phyloP scores from a whole-genome alignment of 2,329 filamentous ascomycete genomes.

The Cytospora mali region DNA sequence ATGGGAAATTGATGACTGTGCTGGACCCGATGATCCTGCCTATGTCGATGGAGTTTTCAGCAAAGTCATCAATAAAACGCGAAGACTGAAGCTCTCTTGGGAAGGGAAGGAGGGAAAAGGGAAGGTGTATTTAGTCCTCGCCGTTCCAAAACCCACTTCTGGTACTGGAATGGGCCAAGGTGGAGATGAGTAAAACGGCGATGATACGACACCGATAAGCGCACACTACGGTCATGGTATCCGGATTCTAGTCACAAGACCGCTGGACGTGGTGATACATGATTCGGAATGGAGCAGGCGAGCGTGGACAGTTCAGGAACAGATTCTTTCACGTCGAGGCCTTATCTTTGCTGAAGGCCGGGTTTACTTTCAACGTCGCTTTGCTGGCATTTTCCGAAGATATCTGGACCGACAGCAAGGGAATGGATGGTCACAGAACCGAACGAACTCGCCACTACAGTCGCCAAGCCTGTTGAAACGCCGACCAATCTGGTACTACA shows the following conservation, averaged over 20 bases:
- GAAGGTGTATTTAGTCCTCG: background rate
- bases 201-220: background rate
- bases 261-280: constrained; percentile 31
- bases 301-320: constrained; percentile 45
- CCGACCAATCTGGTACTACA: constrained; percentile 38
- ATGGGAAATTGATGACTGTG: background rate
- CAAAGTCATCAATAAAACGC: background rate
- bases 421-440: constrained; percentile 37
- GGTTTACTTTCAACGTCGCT: constrained; percentile 38
- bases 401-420: background rate
- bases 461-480: constrained; percentile 31
- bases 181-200: no score
- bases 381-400: constrained; percentile 34
- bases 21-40: no score
- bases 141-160: background rate
- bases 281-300: constrained; percentile 39
- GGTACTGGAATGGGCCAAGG: background rate
- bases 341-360: constrained; percentile 40
- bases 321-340: constrained; percentile 39
- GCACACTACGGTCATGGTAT: constrained; percentile 21
- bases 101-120: background rate
- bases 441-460: constrained; percentile 34
- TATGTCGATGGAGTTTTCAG: background rate
- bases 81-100: background rate
- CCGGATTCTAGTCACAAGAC: constrained; percentile 31